Base-by-base conservation (phyloP, 140 eudicot genomes). In the Senecio squalidus region DNA sequence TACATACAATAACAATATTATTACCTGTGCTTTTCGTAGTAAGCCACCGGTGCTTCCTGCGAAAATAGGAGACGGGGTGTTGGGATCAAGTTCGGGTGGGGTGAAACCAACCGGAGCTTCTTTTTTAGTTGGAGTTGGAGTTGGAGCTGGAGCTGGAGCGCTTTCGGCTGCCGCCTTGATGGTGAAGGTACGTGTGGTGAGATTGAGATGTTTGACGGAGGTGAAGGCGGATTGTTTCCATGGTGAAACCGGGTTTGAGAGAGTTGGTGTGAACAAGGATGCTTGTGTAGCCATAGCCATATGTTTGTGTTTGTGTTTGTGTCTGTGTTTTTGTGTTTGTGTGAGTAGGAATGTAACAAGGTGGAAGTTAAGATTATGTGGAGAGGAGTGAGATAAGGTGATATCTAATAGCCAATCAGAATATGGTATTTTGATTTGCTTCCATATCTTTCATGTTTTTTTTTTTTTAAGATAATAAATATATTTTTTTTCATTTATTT, bases 41-140 rank as follows among this genome's bases (percentile, higher is more conserved):
- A 89, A 69, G 13, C 95, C 97, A 10, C 97, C 97, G 1, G 95
- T 89, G 81, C 84, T 75, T 14, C 97, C 97, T 2, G 83, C 95
- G 73, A 89, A 89, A 60, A 89, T 89, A 0, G 97, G 97, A 2
- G 97, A 89, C 0, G 97, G 97, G 73, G 94, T 85, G 87, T 67
- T 85, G 25, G 97, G 97, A 78, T 89, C 97, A 39, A 89, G 79
- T 5, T 85, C 81, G 0, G 97, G 97, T 0, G 97, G 97, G 72
- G 93, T 85, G 95, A 89, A 89, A 2, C 97, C 97, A 2, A 47
- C 94, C 0, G 97, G 97, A 4, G 95, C 92, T 9, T 56, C 60
- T 29, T 29, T 2, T 63, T 62, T 71, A 3, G 59, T 27, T 15
- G 72, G 47, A 0, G n/a, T 16, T 0, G 39, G 28, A 1, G 48